Base-by-base conservation (phyloP, 2,329 filamentous ascomycete genomes). In the Apiospora marii region DNA sequence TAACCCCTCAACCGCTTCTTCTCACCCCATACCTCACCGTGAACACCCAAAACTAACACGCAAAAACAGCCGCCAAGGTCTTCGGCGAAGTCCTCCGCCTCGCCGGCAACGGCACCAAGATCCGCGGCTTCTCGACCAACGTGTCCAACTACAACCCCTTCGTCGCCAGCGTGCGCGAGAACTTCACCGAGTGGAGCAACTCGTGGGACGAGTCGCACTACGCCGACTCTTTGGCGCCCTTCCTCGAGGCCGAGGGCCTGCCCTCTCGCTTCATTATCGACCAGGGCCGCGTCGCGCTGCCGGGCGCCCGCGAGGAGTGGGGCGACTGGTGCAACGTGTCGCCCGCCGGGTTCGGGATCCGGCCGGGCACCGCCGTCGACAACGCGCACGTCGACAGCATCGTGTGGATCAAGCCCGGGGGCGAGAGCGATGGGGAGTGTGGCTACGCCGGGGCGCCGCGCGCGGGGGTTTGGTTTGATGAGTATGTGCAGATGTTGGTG, bases 391-490 rank as follows among this genome's bases (percentile, higher is more conserved):
- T 86, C 67, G 90, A 92, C 80, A 88, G 89, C 53, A 89, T 91
- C 76, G 89, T 91, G 73, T 91, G 89, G 90, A 84, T 90, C 75
- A 91, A 91, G 84, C 89, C 89, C 12, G 89, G 90, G 76, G 84
- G 84, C 75, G 84, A 85, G 78, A 92, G 82, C 19, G 81, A 83
- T 75, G 82, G 82, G 72, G 83, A 81, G 67, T 84, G 82, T 61
- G 80, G 86, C 74, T 85, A 92, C 72, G 83, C 90, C 81, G 91
- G 92, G 19, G 90, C 92, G 1, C 92, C 92, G 70, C 90, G 94
- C 83, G 92, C 92, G n/a, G 92, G 92, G 67, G 84, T 85, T 24
- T 94, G 92, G 92, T 92, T 92, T 83, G 85, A 90, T 82, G 85
- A 84, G 58, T 90, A 90, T 83, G 90, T 90, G 78, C 87, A 85